These are phyloP conservation scores for Aspergillus coremiiformis DNA, from an alignment of 495 filamentous ascomycete genomes.

Conservation along the genomic window DNA sequence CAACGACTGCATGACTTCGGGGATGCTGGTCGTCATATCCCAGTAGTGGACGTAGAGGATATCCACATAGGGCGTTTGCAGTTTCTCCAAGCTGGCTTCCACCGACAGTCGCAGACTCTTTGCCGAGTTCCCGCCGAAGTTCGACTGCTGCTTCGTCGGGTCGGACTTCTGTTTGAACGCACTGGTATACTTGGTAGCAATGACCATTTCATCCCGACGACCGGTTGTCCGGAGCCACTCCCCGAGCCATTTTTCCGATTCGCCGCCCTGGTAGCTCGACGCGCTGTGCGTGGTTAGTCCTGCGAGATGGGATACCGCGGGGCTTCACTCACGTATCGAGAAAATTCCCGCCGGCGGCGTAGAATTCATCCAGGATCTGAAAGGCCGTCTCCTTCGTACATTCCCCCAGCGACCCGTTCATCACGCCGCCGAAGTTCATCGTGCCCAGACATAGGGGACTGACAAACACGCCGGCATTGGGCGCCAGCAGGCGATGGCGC, in stretches of 20 bases:
- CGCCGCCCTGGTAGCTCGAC: conserved; percentile 62
- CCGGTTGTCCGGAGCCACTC: conserved; percentile 60
- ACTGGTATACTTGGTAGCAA: conserved; percentile 65
- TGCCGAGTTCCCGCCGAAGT: conserved; percentile 48
- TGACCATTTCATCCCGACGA: conserved; percentile 54
- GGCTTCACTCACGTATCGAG: conserved; percentile 67
- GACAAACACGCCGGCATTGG: conserved; percentile 49
- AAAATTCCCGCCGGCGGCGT: conserved; percentile 64
- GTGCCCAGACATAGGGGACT: conserved; percentile 54
- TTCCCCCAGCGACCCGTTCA: conserved; percentile 45
- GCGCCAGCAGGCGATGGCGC: conserved; percentile 32
- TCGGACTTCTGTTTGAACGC: conserved; percentile 19
- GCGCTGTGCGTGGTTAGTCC: no score
- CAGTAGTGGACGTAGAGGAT: conserved; percentile 57
- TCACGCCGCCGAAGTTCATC: conserved; percentile 57
- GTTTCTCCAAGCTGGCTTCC: conserved; percentile 46
- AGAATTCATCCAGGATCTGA: conserved; percentile 59
- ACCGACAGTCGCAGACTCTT: conserved; percentile 52
- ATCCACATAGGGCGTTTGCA: conserved; percentile 62
- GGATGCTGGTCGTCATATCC: conserved; percentile 56
- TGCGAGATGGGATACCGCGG: no score
- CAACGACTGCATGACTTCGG: conserved; percentile 63
- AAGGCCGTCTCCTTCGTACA: conserved; percentile 55
- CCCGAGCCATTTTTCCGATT: conserved; percentile 68
- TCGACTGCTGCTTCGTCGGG: conserved; percentile 38